Evolutionary conservation across 148 eudicot genomes (phyloP), one percentile per base, ranked within the genome.

Genomic region (Pouteria glomerata): DNA sequence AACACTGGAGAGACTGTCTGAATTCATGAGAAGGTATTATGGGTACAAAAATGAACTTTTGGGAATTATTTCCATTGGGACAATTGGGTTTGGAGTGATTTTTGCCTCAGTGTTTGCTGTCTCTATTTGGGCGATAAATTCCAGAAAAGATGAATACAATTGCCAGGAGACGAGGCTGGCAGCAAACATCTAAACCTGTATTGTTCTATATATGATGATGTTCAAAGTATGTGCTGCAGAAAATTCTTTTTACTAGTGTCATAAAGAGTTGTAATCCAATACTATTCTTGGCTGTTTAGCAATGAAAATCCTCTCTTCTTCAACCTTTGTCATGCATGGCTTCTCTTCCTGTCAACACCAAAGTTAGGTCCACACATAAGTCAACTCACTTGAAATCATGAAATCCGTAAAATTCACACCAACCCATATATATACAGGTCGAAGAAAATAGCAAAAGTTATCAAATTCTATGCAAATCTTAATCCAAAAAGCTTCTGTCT

Each of bases 261-360:
- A 44, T 44, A n/a, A 0, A 44, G 48, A 44, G 48, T 44, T 44
- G 13, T 7, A 15, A 44, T 44, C 13, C 68, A 48, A 37, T 65
- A 65, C 58, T n/a, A n/a, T n/a, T 64, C 77, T 64, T 61, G 18
- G 50, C 70, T 59, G 76, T 73, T 73, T 61, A 69, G 35, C 69
- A 63, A 73, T 61, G 52, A 23, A 63, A 45, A 35, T 37, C 68
- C 29, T 35, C 18, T 51, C 61, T 56, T n/a, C 77, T 62, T 30
- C 61, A 66, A 23, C 82, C 70, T 67, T 60, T 65, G n/a, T 45
- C 62, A 67, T 68, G 67, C 81, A 87, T 87, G 91, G 83, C 88
- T 77, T 76, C 81, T 66, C 75, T 79, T 47, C 56, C 73, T 58
- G 47, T 76, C 47, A 57, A 60, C 79, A 63, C 77, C 66, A 73